A percentile compares a stretch with the other conserved stretches of the same genome.
Evolutionary conservation across 257 asterid species (phyloP).

Genomic region (Vinca minor): DNA sequence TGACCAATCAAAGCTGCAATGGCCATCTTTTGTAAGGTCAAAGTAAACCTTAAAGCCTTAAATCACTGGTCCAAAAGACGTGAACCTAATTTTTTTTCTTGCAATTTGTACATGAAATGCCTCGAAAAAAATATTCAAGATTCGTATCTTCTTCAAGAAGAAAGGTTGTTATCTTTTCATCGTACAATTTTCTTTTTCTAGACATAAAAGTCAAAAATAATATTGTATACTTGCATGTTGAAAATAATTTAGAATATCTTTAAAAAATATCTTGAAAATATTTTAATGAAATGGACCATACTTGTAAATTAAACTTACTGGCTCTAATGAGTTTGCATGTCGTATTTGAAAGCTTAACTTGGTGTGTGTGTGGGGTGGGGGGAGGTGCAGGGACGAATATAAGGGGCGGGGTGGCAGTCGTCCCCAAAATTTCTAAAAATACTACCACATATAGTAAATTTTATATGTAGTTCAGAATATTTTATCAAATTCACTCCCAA

Average conservation of each 20-base stretch:
- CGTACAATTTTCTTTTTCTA: background rate
- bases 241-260: constrained; percentile 5
- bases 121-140: constrained; percentile 7
- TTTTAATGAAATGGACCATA: background rate
- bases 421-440: too few species aligned
- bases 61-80: too few species aligned
- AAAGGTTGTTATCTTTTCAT: constrained; percentile 3
- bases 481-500: too few species aligned
- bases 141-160: constrained; percentile 9
- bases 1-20: constrained; percentile 6
- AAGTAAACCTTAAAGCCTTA: too few species aligned
- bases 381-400: too few species aligned
- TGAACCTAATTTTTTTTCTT: too few species aligned
- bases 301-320: background rate
- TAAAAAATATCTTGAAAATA: too few species aligned
- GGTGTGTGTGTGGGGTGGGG: too few species aligned
- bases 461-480: too few species aligned
- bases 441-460: too few species aligned
- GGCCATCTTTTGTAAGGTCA: background rate
- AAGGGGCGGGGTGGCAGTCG: too few species aligned
- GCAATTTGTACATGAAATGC: constrained; percentile 7
- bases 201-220: too few species aligned
- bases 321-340: background rate
- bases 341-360: background rate
- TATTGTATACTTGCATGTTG: background rate